Percentiles rank a stretch among this genome's conserved stretches.
Conservation (phyloP, 2,329 filamentous ascomycete species). For the Botrytis elliptica region DNA sequence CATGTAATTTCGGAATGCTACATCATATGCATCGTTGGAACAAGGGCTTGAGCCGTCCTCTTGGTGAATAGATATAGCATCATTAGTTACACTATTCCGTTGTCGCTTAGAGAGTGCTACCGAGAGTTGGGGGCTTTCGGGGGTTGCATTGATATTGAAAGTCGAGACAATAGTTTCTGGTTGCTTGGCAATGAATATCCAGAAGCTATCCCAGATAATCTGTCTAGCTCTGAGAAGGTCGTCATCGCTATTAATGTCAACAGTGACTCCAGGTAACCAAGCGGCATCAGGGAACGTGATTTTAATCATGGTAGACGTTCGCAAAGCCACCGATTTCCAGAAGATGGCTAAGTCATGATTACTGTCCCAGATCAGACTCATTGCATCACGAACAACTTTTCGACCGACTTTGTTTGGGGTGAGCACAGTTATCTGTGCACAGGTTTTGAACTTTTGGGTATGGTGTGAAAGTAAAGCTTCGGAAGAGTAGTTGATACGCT, state of each 20-base stretch:
- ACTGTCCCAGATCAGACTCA: not conserved
- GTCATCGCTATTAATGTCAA: not conserved
- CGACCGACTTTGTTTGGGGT: not conserved
- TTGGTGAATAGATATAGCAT: not conserved
- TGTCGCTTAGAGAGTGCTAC: not conserved
- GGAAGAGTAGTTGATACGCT: not conserved
- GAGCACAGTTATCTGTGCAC: not conserved
- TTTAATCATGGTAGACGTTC: not conserved
- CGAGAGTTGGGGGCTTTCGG: not conserved
- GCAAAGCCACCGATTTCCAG: not conserved
- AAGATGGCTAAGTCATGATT: not conserved
- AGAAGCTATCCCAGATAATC: not conserved
- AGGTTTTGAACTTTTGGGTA: not conserved
- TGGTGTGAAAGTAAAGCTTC: not conserved
- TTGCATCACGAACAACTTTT: not conserved
- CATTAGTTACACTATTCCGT: not conserved
- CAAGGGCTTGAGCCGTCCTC: too few species aligned
- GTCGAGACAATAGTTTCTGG: too few species aligned
- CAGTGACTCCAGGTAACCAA: slow-evolving; percentile 1
- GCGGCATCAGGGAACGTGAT: not conserved
- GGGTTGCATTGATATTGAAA: not conserved
- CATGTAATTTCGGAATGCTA: not conserved
- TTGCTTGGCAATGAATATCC: not conserved
- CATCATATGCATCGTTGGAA: not conserved
- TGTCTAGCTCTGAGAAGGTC: slow-evolving; percentile 2